Evolutionary conservation across 2,329 filamentous ascomycete species (phyloP).

Genomic region (Coniella lustricola): DNA sequence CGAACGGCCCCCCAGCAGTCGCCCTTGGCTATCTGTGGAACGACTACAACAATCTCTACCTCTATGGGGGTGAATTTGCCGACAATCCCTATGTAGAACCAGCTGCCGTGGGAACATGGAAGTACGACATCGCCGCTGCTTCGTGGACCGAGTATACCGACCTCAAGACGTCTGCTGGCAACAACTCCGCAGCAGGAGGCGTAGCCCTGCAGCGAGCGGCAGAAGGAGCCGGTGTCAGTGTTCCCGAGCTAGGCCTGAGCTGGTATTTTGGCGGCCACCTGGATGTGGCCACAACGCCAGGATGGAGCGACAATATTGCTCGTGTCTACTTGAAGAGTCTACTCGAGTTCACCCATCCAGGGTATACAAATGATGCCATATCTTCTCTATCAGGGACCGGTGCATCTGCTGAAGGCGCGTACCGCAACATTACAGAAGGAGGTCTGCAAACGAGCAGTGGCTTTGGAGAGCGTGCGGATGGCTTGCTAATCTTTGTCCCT

Average conservation of each 20-base stretch:
- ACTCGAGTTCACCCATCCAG: conserved; percentile 69
- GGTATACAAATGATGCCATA: conserved; percentile 57
- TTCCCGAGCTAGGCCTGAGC: conserved; percentile 61
- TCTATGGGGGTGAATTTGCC: conserved; percentile 70
- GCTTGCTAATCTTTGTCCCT: conserved; percentile 64
- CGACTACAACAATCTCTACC: conserved; percentile 60
- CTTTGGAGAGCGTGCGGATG: conserved; percentile 69
- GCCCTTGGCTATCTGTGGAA: conserved; percentile 72
- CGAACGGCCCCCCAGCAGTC: conserved; percentile 57
- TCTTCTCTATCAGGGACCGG: conserved; percentile 45
- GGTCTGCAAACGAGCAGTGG: conserved; percentile 58
- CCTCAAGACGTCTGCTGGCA: conserved; percentile 56
- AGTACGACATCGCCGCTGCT: conserved; percentile 54
- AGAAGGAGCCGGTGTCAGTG: conserved; percentile 65
- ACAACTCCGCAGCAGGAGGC: conserved; percentile 50
- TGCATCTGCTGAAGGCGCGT: conserved; percentile 56
- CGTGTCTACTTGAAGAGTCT: conserved; percentile 68
- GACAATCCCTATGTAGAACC: conserved; percentile 53
- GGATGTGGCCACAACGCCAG: conserved; percentile 49
- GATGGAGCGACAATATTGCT: conserved; percentile 59
- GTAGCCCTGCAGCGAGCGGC: conserved; percentile 59
- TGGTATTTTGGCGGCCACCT: conserved; percentile 77
- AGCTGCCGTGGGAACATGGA: conserved; percentile 57
- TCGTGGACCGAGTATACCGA: conserved; percentile 57
- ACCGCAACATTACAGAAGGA: conserved; percentile 67